These are phyloP conservation scores for Aspergillus sp. DNA, from an alignment of 2,329 filamentous ascomycete genomes.

Conservation along the genomic window DNA sequence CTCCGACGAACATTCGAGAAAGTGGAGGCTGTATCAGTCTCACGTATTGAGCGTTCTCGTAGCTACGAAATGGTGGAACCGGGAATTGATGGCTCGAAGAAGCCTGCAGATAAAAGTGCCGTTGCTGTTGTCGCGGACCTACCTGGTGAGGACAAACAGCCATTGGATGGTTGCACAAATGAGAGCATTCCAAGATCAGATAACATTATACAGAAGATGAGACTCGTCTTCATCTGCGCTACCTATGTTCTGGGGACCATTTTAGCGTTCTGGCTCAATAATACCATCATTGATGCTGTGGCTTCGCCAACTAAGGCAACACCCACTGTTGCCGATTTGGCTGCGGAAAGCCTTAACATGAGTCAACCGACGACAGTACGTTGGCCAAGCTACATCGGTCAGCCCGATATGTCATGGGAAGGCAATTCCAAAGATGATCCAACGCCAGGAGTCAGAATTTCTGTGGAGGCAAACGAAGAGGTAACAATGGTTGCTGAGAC, in stretches of 20 bases:
- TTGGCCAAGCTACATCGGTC: not conserved
- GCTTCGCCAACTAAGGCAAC: not conserved
- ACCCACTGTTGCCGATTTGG: not conserved
- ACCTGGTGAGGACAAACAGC: not conserved
- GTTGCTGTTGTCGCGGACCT: not conserved
- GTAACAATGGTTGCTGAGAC: not conserved
- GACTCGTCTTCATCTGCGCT: not conserved
- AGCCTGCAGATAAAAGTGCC: not conserved
- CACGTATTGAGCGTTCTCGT: not conserved
- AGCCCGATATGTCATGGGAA: not conserved
- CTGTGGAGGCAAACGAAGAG: not conserved
- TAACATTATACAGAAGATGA: too few relatives aligned
- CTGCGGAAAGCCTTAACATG: not conserved
- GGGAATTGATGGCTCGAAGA: not conserved
- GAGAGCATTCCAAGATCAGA: not conserved
- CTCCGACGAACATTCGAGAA: slow-evolving; percentile 16
- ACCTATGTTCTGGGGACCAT: not conserved
- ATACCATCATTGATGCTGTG: not conserved
- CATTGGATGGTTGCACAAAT: not conserved
- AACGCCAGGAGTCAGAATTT: not conserved
- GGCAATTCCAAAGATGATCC: not conserved
- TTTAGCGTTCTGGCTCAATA: not conserved
- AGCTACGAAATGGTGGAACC: not conserved
- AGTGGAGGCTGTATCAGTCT: not conserved
- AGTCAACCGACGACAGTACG: not conserved